phyloP scores from a whole-genome alignment of 306 rosid genomes.

The Acmispon strigosus region DNA sequence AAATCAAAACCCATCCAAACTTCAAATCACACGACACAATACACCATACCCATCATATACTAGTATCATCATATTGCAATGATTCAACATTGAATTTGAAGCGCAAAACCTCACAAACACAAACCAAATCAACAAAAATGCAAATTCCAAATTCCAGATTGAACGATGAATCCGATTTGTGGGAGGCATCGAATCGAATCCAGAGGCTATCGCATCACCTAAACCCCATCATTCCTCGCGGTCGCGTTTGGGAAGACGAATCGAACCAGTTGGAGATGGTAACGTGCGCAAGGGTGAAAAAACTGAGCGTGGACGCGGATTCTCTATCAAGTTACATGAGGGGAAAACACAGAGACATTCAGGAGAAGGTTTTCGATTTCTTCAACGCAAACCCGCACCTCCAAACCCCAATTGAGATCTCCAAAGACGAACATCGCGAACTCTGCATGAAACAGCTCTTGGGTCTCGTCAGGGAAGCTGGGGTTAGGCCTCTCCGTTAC shows the following conservation, averaged over 20 bases:
- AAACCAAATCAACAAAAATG: background rate
- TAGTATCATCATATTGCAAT: no score
- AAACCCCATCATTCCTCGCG: constrained; percentile 18
- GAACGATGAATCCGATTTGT: constrained; percentile 23
- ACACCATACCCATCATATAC: no score
- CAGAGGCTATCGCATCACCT: constrained; percentile 55
- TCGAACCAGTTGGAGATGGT: constrained; percentile 19
- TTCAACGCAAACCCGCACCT: constrained; percentile 65
- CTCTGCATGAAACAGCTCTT: constrained; percentile 77
- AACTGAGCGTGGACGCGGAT: constrained; percentile 28
- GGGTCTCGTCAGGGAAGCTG: constrained; percentile 72
- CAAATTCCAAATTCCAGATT: background rate
- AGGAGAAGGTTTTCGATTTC: constrained; percentile 52
- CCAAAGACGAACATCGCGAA: constrained; percentile 61
- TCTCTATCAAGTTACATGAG: constrained; percentile 45
- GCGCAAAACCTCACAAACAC: no score
- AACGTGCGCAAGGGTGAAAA: constrained; percentile 37
- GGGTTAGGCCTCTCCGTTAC: constrained; percentile 54
- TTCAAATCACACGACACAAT: no score
- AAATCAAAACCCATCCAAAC: no score
- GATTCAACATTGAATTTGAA: no score
- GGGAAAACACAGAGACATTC: constrained; percentile 63
- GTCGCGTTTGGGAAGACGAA: background rate
- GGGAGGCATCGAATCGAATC: constrained; percentile 43
- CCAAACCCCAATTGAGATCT: constrained; percentile 80